These are phyloP conservation scores for Metschnikowia cerradonensis DNA, from an alignment of 805 yeast species.

Conservation along the genomic window DNA sequence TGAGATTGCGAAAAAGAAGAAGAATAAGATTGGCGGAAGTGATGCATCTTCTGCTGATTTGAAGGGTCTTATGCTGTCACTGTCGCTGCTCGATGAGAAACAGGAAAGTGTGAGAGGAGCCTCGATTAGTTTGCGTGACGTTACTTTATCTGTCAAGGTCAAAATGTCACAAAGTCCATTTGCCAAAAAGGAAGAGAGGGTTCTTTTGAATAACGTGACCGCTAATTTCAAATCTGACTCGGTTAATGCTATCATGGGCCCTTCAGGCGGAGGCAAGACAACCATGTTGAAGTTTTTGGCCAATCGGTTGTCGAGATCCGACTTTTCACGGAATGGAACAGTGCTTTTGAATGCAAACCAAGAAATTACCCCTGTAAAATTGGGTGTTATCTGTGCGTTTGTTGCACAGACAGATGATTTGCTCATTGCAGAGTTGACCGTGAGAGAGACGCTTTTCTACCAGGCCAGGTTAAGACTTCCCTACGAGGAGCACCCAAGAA, in stretches of 20 bases:
- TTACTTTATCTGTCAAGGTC: conserved; percentile 16
- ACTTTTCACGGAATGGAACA: conserved; percentile 23
- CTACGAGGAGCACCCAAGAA: conserved; percentile 23
- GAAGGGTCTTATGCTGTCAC: neutral
- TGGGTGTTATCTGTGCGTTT: conserved; percentile 53
- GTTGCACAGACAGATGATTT: conserved; percentile 81
- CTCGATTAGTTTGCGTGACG: conserved; percentile 11
- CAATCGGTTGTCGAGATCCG: conserved; percentile 41
- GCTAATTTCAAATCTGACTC: conserved; percentile 53
- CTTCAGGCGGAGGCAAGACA: conserved; percentile 77
- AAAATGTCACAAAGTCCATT: conserved; percentile 7
- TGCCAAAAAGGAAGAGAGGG: conserved; percentile 11
- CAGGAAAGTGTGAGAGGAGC: conserved; percentile 6
- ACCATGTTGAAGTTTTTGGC: conserved; percentile 62
- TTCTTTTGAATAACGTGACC: conserved; percentile 37
- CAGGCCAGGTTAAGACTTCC: conserved; percentile 71
- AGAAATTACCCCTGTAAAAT: conserved; percentile 20
- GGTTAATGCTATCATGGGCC: conserved; percentile 74
- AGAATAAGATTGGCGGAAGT: conserved; percentile 28
- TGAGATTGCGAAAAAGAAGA: conserved; percentile 41
- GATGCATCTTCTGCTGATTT: neutral
- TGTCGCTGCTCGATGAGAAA: conserved; percentile 9
- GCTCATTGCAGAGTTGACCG: conserved; percentile 66
- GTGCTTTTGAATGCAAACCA: conserved; percentile 27
- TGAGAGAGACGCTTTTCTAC: conserved; percentile 66